Evolutionary conservation across 176 grass and related monocot genomes (phyloP), one percentile per base, ranked within the genome.

Genomic region (Carex littledalei): DNA sequence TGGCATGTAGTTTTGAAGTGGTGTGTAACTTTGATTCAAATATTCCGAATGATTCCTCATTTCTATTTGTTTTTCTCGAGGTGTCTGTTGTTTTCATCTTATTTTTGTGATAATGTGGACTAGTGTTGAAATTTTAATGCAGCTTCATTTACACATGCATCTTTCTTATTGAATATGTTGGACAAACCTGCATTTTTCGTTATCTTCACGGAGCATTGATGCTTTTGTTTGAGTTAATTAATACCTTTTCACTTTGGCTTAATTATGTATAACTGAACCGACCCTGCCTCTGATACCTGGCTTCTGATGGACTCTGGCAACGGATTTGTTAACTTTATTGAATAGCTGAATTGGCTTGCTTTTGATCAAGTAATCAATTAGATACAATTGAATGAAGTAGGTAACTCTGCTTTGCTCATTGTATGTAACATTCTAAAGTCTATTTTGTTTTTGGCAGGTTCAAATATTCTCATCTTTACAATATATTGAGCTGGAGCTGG

Each of bases 401-500:
- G 8, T 78, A 1, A 56, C 4, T 56, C 8, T 31, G 22, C 1
- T 77, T 54, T 54, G 47, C 39, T 68, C 34, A 14, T 3, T 37
- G 3, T 8, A 39, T 9, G 4, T 76, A 32, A 1, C 1, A 55
- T 78, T 78, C 67, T 54, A 78, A 78, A 3, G 24, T 55, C 1
- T 76, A 3, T 76, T 54, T 8, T 55, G 1, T 1, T 78, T 56
- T 54, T 56, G 24, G 12, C 74, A 56, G 50, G 74, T 56, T 55
- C 50, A 16, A 16, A 16, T 16, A 78, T 78, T 78, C 74, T 78
- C 24, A 78, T 56, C 22, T 78, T 78, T 76, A 13, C 74, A 56
- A 7, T 78, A 17, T 31, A 9, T 31, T 50, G 15, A 54, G 50
- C 50, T 78, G 50, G 50, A 56, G 50, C 12, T 76, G 71, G 45